Evolutionary conservation across 768 basidiomycete species (phyloP), one percentile per base, ranked within the genome.

Genomic region (Kondoa subrosea): DNA sequence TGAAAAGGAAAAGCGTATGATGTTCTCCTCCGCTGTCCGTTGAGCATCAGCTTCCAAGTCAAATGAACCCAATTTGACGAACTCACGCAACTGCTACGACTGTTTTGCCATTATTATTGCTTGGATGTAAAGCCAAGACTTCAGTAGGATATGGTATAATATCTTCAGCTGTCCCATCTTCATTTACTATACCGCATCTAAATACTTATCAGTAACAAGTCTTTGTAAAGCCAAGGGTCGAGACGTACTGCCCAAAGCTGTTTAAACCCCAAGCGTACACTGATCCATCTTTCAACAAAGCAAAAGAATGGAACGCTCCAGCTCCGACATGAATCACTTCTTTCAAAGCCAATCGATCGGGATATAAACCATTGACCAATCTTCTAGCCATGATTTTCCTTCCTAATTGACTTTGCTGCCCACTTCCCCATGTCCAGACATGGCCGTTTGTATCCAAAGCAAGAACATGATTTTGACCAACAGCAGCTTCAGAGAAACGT

Each of bases 201-300:
- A n/a, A n/a, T n/a, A 21, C 21, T 50, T 21, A 50, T 50, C 40
- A 21, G 8, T 21, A 50, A 50, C 40, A 50, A 8, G 21, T 8
- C 8, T 50, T 8, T 21, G 21, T 50, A 8, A 8, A 50, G 12
- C 8, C 8, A 50, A 50, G 40, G 12, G 40, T 8, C 8, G 8
- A 8, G 12, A 21, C 40, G 2, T 81, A 81, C 71, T 93, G 84
- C 70, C 87, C 85, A 67, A 86, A 83, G 34, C 88, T 80, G 77
- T 97, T 95, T 68, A 91, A 80, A n/a, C 93, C 93, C 93, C 93
- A 96, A 15, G 84, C 90, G 85, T 86, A 96, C 8, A 93, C 87
- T 62, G 82, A 83, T 31, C 90, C 91, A 3, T 81, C 78, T 65
- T 87, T 83, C 75, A 91, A 87, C 67, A 96, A 84, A 1, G 91